phyloP scores from a whole-genome alignment of 306 rosid species.

The Casuarina cunninghamiana region DNA sequence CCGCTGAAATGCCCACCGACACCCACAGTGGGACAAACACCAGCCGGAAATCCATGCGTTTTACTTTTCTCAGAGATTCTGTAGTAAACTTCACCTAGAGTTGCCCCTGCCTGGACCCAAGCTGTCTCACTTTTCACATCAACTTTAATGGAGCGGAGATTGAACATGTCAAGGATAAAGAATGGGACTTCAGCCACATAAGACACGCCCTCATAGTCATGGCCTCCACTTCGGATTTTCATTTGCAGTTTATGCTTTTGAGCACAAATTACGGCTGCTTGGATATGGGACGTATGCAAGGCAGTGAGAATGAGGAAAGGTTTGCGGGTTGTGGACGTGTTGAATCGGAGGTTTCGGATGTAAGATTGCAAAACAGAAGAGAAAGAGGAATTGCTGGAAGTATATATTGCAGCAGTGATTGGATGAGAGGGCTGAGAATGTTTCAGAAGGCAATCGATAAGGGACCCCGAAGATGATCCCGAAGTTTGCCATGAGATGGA shows the following conservation, averaged over 20 bases:
- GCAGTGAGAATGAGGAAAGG: conserved; percentile 65
- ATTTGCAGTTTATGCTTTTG: conserved; percentile 47
- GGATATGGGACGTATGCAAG: conserved; percentile 56
- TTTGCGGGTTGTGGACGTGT: conserved; percentile 48
- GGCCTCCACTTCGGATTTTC: conserved; percentile 76
- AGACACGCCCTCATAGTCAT: conserved; percentile 65
- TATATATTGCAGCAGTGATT: conserved; percentile 47
- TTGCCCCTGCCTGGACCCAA: conserved; percentile 64
- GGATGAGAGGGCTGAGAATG: conserved; percentile 50
- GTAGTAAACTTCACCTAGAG: conserved; percentile 39
- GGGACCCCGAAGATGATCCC: conserved; percentile 28
- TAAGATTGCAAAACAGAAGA: conserved; percentile 46
- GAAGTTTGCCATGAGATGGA: conserved; percentile 19
- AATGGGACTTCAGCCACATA: conserved; percentile 54
- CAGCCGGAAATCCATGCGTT: conserved; percentile 43
- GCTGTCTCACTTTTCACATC: conserved; percentile 50
- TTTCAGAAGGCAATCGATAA: conserved; percentile 47
- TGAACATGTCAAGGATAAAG: conserved; percentile 69
- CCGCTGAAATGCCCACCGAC: conserved; percentile 47
- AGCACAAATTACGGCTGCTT: conserved; percentile 51
- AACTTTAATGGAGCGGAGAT: conserved; percentile 46
- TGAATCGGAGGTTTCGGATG: conserved; percentile 64
- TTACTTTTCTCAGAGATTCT: conserved; percentile 37
- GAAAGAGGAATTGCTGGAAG: conserved; percentile 46
- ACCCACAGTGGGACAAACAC: conserved; percentile 42